Evolutionary conservation across 2,329 filamentous ascomycete species (phyloP), one percentile per base, ranked within the genome.

Genomic region (Alternaria viburni): DNA sequence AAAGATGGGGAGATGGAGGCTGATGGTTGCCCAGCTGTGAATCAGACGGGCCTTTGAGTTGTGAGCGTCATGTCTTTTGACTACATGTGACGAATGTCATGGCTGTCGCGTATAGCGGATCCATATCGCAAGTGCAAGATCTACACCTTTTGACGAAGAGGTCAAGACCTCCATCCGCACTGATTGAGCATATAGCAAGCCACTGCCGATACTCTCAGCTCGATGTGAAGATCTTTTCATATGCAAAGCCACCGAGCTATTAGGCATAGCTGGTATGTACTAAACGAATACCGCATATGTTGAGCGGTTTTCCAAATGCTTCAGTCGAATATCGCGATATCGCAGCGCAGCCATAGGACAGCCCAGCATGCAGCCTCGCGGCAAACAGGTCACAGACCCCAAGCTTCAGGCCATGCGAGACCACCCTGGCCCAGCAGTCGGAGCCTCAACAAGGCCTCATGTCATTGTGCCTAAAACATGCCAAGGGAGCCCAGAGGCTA

Each of bases 391-490:
- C 44, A 47, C 54, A 57, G 43, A 57, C 36, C 50, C 55, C 57
- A 61, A 23, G 41, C 43, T 51, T 62, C 47, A 64, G 65, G 60
- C 60, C 52, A 44, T 64, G 57, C 54, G 28, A 55, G 56, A 56
- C 52, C 57, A 54, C 50, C 61, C 58, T 62, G 56, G 51, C 54
- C 58, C 45, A 26, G 51, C 45, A 41, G 45, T 25, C 59, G 57
- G 58, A 67, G 61, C 51, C 68, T 68, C 68, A 66, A 68, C 60
- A 67, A 60, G 36, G 25, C 54, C 47, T 41, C 54, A 54, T 46
- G 59, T 59, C 57, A 62, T 66, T 45, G 44, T 21, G 17, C 67
- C 56, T 25, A 57, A 36, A n/a, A 32, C 49, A 21, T 36, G 32
- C 67, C 59, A 57, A 62, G 47, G 32, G 23, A 41, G 54, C 49